Percentiles rank a stretch among this genome's conserved stretches.
phyloP scores from a whole-genome alignment of 345 rosid species.

The Lumnitzera littorea region DNA sequence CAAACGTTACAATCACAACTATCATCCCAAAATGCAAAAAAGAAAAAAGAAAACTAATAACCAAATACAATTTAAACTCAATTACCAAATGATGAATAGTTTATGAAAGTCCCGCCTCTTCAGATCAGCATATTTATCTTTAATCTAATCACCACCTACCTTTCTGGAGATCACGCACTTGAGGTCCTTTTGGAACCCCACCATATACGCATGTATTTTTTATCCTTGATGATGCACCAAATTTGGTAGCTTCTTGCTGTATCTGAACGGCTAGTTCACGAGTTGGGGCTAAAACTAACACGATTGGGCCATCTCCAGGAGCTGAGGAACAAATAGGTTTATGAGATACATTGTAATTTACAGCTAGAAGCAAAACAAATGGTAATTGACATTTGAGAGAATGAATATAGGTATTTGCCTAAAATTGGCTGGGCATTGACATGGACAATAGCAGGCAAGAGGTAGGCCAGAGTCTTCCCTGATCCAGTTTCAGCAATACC shows the following conservation, averaged over 20 bases:
- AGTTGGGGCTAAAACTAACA: conserved; percentile 96
- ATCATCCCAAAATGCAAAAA: background rate
- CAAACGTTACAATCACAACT: background rate
- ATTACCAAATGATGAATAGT: conserved; percentile 25
- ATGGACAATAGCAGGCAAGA: conserved; percentile 95
- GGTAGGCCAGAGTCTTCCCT: conserved; percentile 91
- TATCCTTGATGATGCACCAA: conserved; percentile 91
- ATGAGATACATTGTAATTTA: conserved; percentile 2
- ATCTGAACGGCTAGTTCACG: conserved; percentile 99
- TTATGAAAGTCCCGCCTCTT: conserved; percentile 24
- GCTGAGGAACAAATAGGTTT: conserved; percentile 36
- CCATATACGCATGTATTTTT: conserved; percentile 95
- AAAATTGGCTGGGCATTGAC: conserved; percentile 96
- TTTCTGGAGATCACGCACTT: conserved; percentile 99
- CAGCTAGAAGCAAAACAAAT: too few relatives aligned
- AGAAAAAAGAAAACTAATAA: conserved; percentile 1
- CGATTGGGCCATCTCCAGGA: conserved; percentile 96
- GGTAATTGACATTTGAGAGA: too few relatives aligned
- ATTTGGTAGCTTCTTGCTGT: conserved; percentile 94
- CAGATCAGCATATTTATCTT: conserved; percentile 28
- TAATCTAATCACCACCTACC: conserved; percentile 48
- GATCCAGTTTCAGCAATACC: conserved; percentile 99
- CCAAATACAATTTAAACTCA: conserved; percentile 13
- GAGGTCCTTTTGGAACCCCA: conserved; percentile 99
- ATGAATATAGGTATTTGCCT: conserved; percentile 27